Evolutionary conservation across 225 moss, liverwort and hornwort genomes (phyloP).

Genomic region (Neckera pumila): DNA sequence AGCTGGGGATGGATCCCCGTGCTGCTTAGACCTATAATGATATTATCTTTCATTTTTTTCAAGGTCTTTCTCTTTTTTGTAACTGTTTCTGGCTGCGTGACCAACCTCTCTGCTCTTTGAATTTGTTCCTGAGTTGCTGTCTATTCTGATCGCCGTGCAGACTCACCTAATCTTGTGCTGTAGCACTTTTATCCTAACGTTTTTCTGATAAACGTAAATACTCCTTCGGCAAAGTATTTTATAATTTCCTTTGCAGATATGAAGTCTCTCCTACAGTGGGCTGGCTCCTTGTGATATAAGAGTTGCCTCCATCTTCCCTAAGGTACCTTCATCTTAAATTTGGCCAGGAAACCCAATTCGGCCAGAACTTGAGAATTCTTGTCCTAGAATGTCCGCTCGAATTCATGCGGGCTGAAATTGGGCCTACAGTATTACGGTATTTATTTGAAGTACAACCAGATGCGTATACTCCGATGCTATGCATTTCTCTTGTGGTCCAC

Average conservation of each 20-base stretch:
- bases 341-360: neutral
- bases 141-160: neutral
- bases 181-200: neutral
- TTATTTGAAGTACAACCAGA: neutral
- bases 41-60: neutral
- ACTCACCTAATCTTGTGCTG: neutral
- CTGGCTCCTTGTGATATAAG: neutral
- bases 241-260: neutral
- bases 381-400: neutral
- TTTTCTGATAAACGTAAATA: neutral
- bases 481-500: neutral
- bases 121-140: neutral
- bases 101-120: neutral
- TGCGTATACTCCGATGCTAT: neutral
- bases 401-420: neutral
- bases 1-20: slow-evolving; percentile 82
- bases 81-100: neutral
- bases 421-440: neutral
- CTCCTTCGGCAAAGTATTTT: neutral
- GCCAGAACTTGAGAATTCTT: neutral
- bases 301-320: neutral
- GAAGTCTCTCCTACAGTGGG: neutral
- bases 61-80: neutral
- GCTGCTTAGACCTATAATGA: slow-evolving; percentile 18
- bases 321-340: neutral